phyloP scores from a whole-genome alignment of 129 eudicot genomes.

The Helichrysum umbraculigerum region DNA sequence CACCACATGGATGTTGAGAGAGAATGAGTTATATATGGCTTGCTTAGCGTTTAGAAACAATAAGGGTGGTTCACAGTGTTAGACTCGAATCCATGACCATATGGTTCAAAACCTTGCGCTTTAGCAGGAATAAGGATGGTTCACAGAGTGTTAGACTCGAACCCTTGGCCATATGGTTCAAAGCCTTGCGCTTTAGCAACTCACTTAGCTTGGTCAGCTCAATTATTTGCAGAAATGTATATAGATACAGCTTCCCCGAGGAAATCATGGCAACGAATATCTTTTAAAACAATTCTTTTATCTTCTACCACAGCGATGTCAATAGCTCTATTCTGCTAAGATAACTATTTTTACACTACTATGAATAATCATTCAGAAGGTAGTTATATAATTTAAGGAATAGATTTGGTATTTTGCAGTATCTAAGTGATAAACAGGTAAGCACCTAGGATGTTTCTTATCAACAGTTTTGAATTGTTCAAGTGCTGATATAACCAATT shows the following conservation, averaged over 20 bases:
- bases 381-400: no score
- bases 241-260: neutral
- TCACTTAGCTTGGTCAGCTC: neutral
- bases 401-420: neutral
- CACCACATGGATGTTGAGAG: neutral
- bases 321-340: neutral
- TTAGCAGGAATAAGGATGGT: neutral
- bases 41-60: neutral
- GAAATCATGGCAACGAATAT: neutral
- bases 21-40: neutral
- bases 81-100: neutral
- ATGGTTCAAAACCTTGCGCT: neutral
- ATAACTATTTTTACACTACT: neutral
- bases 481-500: slow-evolving; percentile 20
- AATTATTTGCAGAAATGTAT: neutral
- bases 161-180: neutral
- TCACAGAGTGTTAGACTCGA: neutral
- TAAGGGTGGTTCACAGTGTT: neutral
- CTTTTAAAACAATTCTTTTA: neutral
- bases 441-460: slow-evolving; percentile 21
- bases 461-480: neutral
- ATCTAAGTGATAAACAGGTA: neutral
- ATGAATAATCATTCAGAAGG: neutral
- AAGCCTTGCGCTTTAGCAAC: neutral
- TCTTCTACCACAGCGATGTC: neutral